Base-by-base conservation (phyloP, 441 rosid species). In the Euphorbia celastroides region DNA sequence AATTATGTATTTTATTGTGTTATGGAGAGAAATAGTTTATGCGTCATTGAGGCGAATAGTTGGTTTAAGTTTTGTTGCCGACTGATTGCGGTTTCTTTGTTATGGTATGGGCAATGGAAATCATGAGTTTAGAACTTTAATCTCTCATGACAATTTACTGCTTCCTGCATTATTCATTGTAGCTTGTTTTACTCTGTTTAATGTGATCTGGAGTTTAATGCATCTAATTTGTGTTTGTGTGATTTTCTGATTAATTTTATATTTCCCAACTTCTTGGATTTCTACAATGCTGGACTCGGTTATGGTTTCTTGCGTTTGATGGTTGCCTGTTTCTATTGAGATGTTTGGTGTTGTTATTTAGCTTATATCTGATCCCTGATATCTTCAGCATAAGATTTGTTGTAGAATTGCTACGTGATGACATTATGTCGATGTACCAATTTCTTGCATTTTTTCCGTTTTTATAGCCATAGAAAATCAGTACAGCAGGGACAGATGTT, bases 281-380 rank as follows among this genome's bases (percentile, higher is more conserved):
- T 62, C 57, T 36, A 44, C 56, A 56, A 64, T 67, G 63, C 70
- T 57, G 56, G 56, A 57, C 20, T 42, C n/a, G 56, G 23, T 20
- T 22, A 20, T 12, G 57, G 57, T 62, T 70, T 17, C 20, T 14
- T 56, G 23, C 36, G 46, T 42, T 30, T 56, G 7, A 62, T 42
- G 5, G 55, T 14, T 61, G 52, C 54, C 22, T 69, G 62, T 69
- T 54, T 69, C 14, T 69, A 28, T 41, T 19, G 25, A 44, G 25
- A 54, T 36, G 41, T 26, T 69, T 55, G 12, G 9, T 70, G 12
- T 70, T 23, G 10, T n/a, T 57, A 41, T 57, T 50, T 5, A 27
- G 22, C 27, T 27, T 19, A 14, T 41, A 25, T 16, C n/a, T 56
- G 7, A 9, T 17, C 16, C 52, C 48, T 54, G 31, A 22, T 55